These are phyloP conservation scores for Melocanna baccifera DNA, from an alignment of 176 grass and related monocot genomes.

Conservation along the genomic window DNA sequence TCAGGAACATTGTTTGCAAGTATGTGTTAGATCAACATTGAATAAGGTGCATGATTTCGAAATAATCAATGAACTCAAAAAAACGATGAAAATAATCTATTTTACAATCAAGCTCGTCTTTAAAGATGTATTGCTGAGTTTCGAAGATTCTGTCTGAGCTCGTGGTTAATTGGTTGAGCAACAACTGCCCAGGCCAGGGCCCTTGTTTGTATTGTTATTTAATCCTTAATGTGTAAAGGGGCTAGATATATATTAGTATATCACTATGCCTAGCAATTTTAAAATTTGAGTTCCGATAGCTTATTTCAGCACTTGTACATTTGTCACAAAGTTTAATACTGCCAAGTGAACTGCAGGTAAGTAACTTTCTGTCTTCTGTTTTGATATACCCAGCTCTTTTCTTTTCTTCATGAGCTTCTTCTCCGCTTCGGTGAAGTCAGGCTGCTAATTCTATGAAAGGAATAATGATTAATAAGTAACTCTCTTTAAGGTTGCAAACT, in stretches of 20 bases:
- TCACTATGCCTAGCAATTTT: background rate
- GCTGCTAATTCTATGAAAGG: background rate
- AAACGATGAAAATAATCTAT: background rate
- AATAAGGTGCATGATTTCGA: background rate
- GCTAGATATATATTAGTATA: background rate
- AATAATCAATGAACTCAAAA: background rate
- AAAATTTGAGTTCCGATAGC: background rate
- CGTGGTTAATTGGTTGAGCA: background rate
- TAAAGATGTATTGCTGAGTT: background rate
- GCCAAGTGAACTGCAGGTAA: background rate
- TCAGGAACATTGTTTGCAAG: slow-evolving; percentile 2
- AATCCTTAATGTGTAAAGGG: background rate
- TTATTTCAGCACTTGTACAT: slow-evolving; percentile 12
- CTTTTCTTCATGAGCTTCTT: slow-evolving; percentile 24
- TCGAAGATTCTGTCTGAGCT: background rate
- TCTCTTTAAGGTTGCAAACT: slow-evolving; percentile 23
- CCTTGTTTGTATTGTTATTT: background rate
- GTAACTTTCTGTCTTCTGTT: slow-evolving; percentile 2
- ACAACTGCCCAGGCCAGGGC: background rate
- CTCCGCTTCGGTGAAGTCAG: background rate
- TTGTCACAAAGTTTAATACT: background rate
- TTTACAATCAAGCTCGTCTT: slow-evolving; percentile 1
- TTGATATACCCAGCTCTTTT: background rate
- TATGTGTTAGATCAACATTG: slow-evolving; percentile 2
- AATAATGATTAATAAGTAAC: slow-evolving; percentile 15